phyloP scores from a whole-genome alignment of 2,329 filamentous ascomycete species.

The Curvularia sp. region DNA sequence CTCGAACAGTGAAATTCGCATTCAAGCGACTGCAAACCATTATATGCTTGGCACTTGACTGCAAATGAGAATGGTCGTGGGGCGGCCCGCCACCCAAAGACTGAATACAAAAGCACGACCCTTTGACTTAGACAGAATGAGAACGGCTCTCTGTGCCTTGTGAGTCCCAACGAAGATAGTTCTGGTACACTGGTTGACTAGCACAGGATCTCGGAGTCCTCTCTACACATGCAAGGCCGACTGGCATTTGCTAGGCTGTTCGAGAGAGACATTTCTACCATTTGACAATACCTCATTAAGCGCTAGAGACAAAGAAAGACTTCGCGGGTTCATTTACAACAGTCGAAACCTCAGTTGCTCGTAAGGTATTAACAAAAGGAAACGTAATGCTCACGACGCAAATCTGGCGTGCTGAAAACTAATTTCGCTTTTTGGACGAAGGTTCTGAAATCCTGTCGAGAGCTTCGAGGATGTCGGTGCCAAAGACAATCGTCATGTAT shows the following conservation, averaged over 20 bases:
- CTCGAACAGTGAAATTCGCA: neutral
- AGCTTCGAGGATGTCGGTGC: slow-evolving; percentile 66
- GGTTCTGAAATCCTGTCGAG: slow-evolving; percentile 56
- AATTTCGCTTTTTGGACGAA: slow-evolving; percentile 36
- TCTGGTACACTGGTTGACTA: neutral
- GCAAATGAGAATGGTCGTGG: neutral
- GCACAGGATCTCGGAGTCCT: neutral
- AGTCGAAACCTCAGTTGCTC: neutral
- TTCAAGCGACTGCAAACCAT: neutral
- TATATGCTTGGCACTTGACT: neutral
- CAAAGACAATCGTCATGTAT: slow-evolving; percentile 68
- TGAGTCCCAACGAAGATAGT: neutral
- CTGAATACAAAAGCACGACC: too few relatives aligned
- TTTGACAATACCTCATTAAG: too few relatives aligned
- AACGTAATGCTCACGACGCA: neutral
- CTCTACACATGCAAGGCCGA: too few relatives aligned
- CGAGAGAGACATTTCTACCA: neutral
- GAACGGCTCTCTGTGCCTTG: neutral
- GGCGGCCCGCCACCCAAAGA: neutral
- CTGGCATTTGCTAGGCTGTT: neutral
- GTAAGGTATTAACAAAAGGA: neutral
- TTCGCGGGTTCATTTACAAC: neutral
- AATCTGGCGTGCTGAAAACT: slow-evolving; percentile 4
- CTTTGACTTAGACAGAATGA: neutral
- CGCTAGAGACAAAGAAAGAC: neutral